Conservation (phyloP, 225 moss, liverwort and hornwort genomes). For the Climacium dendroides region DNA sequence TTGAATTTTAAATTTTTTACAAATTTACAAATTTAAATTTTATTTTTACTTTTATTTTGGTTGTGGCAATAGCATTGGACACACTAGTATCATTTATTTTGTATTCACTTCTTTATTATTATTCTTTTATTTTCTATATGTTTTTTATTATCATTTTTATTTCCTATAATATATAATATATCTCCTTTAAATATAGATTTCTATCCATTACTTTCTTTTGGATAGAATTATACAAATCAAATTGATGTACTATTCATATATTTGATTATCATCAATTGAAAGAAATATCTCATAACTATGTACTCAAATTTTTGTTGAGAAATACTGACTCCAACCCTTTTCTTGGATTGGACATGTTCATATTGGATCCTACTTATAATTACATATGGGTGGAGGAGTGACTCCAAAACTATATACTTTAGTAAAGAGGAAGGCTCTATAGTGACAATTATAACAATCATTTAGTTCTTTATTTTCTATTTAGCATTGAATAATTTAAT, state of each 20-base stretch:
- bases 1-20: too few relatives aligned
- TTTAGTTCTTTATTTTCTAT: background rate
- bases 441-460: background rate
- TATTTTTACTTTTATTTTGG: too few relatives aligned
- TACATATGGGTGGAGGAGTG: accelerated
- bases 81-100: background rate
- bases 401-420: background rate
- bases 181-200: background rate
- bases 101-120: background rate
- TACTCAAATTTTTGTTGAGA: accelerated
- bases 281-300: background rate
- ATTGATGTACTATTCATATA: background rate
- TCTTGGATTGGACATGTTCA: too few relatives aligned
- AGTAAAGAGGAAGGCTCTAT: background rate
- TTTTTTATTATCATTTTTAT: too few relatives aligned
- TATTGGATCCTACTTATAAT: background rate
- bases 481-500: background rate
- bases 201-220: accelerated
- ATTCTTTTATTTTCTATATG: background rate
- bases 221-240: background rate
- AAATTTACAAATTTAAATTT: too few relatives aligned
- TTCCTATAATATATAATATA: too few relatives aligned
- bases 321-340: background rate
- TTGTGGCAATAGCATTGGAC: too few relatives aligned
- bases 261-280: background rate